These are phyloP conservation scores for Schizopora paradoxa DNA, from an alignment of 1,284 basidiomycete genomes.

Conservation along the genomic window DNA sequence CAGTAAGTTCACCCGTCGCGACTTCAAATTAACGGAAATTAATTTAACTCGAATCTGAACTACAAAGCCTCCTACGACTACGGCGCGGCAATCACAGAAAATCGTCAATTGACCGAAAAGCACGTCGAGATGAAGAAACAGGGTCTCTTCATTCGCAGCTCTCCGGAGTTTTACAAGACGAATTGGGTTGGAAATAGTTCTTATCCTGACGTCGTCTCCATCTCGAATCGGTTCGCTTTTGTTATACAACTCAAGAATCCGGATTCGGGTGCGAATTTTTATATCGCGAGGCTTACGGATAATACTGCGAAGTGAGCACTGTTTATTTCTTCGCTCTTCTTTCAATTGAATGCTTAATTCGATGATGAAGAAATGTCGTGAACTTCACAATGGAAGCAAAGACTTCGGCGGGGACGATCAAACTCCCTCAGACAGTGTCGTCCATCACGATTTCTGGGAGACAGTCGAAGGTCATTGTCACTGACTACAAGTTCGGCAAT, in stretches of 20 bases:
- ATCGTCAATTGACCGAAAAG: slow-evolving; percentile 23
- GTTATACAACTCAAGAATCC: slow-evolving; percentile 27
- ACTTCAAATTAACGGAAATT: background rate
- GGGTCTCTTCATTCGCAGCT: slow-evolving; percentile 27
- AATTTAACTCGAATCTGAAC: background rate
- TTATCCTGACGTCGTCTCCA: slow-evolving; percentile 13
- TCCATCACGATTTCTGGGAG: slow-evolving; percentile 19
- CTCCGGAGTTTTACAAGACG: slow-evolving; percentile 25
- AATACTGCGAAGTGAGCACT: slow-evolving; percentile 16
- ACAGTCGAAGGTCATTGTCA: slow-evolving; percentile 22
- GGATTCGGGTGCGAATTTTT: slow-evolving; percentile 27
- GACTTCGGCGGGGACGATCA: slow-evolving; percentile 18
- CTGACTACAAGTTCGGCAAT: slow-evolving; percentile 21
- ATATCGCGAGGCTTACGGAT: slow-evolving; percentile 28
- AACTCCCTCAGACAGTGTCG: slow-evolving; percentile 15
- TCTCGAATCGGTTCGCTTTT: slow-evolving; percentile 17
- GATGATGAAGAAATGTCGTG: slow-evolving; percentile 5
- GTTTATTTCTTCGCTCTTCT: background rate
- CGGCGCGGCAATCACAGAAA: slow-evolving; percentile 24
- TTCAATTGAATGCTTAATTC: background rate
- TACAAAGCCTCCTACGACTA: slow-evolving; percentile 19
- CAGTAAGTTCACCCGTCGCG: slow-evolving; percentile 7
- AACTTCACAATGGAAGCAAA: slow-evolving; percentile 15
- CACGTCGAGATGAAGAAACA: slow-evolving; percentile 27
- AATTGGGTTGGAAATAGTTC: slow-evolving; percentile 21